These are phyloP conservation scores for Amanita thiersii DNA, from an alignment of 768 basidiomycete genomes.

Conservation along the genomic window DNA sequence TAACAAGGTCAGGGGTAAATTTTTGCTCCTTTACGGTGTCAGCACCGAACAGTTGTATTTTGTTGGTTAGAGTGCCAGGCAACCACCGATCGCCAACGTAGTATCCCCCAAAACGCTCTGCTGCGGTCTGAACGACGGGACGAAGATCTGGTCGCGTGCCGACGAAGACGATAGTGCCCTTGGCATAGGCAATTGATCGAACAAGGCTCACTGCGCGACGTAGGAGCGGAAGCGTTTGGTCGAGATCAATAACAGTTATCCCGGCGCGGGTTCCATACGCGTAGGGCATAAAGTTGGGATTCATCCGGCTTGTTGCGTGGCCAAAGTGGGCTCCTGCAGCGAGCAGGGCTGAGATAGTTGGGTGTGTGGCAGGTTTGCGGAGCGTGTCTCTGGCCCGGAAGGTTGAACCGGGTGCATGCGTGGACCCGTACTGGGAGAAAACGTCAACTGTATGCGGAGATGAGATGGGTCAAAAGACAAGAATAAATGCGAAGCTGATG, in stretches of 20 bases:
- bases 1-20: constrained; percentile 76
- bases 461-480: constrained; percentile 7
- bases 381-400: constrained; percentile 70
- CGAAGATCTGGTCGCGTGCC: constrained; percentile 80
- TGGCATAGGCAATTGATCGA: constrained; percentile 69
- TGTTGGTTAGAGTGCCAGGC: constrained; percentile 93
- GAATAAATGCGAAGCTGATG: constrained; percentile 9
- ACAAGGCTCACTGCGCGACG: constrained; percentile 86
- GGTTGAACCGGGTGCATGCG: constrained; percentile 54
- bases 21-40: constrained; percentile 43
- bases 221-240: constrained; percentile 86
- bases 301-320: constrained; percentile 76
- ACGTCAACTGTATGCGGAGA: constrained; percentile 40
- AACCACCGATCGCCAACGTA: constrained; percentile 87
- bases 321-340: constrained; percentile 94
- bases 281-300: constrained; percentile 86
- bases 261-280: constrained; percentile 88
- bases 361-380: constrained; percentile 56
- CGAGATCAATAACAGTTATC: constrained; percentile 90
- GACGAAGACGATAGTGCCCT: constrained; percentile 84
- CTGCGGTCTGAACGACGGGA: constrained; percentile 67
- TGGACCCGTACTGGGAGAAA: constrained; percentile 71
- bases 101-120: constrained; percentile 71
- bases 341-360: constrained; percentile 83
- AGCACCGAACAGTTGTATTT: constrained; percentile 60